Conservation (phyloP, 208 protist genomes). For the Crithidia mellificae region DNA sequence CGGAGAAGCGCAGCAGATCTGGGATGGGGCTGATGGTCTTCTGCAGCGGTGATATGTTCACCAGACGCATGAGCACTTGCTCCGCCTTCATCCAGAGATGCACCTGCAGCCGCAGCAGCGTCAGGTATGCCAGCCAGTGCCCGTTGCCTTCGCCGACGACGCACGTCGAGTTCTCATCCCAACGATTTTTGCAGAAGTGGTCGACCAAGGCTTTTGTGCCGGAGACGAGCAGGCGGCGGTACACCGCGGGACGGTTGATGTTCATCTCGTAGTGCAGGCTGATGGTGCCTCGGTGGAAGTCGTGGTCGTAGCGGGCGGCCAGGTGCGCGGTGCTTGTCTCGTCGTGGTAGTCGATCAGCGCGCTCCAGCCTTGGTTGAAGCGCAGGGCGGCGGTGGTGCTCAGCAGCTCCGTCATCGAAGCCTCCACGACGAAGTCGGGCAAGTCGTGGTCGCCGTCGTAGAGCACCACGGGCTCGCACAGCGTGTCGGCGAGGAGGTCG, state of each 20-base stretch:
- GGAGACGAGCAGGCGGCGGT: constrained; percentile 67
- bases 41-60: constrained; percentile 17
- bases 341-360: constrained; percentile 69
- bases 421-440: constrained; percentile 35
- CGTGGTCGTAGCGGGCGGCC: constrained; percentile 60
- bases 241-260: constrained; percentile 62
- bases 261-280: constrained; percentile 79
- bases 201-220: constrained; percentile 75
- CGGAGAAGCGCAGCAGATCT: constrained; percentile 48
- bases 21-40: constrained; percentile 17
- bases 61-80: constrained; percentile 52
- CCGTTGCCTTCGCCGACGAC: constrained; percentile 28
- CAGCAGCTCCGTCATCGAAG: constrained; percentile 37
- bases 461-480: constrained; percentile 37
- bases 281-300: constrained; percentile 69
- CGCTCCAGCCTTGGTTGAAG: constrained; percentile 84
- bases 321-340: constrained; percentile 51
- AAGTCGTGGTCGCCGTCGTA: constrained; percentile 55
- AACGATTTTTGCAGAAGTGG: constrained; percentile 50
- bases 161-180: constrained; percentile 23
- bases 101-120: constrained; percentile 64
- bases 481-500: constrained; percentile 19
- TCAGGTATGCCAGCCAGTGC: constrained; percentile 58
- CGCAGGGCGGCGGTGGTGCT: constrained; percentile 63
- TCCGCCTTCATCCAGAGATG: constrained; percentile 69